Conservation (phyloP, 2,329 filamentous ascomycete species). For the Lecanicillium sp. region DNA sequence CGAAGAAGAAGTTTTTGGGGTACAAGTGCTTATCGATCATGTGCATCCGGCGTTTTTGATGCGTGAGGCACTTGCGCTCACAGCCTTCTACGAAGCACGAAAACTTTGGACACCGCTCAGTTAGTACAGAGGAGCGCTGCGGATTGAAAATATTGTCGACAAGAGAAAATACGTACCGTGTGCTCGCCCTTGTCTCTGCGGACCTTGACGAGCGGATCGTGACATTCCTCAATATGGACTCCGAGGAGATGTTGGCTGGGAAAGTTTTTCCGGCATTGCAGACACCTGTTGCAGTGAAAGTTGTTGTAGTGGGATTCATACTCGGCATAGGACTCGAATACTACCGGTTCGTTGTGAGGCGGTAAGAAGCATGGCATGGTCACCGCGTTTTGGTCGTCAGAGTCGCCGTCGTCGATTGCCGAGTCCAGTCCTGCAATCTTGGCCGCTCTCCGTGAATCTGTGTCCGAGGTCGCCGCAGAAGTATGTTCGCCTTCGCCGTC, state of each 20-base stretch:
- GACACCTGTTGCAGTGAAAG: conserved; percentile 74
- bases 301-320: conserved; percentile 84
- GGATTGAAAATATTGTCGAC: neutral
- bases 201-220: conserved; percentile 70
- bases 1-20: conserved; percentile 81
- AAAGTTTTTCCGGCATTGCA: conserved; percentile 79
- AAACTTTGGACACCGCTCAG: conserved; percentile 55
- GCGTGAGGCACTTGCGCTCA: conserved; percentile 73
- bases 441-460: conserved; percentile 23
- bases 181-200: conserved; percentile 74
- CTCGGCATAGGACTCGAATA: conserved; percentile 66
- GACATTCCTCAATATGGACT: conserved; percentile 84
- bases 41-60: conserved; percentile 78
- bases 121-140: neutral
- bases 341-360: conserved; percentile 62
- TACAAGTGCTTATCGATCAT: conserved; percentile 93
- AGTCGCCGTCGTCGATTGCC: conserved; percentile 23
- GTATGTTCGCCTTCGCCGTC: conserved; percentile 5
- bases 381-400: conserved; percentile 28
- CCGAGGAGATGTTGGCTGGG: conserved; percentile 73
- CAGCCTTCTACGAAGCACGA: conserved; percentile 86
- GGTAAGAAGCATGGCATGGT: conserved; percentile 74
- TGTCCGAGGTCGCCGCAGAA: conserved; percentile 8
- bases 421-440: conserved; percentile 56
- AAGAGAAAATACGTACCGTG: conserved; percentile 49